These are phyloP conservation scores for Puccinia polysora DNA, from an alignment of 1,284 basidiomycete genomes.

Conservation along the genomic window DNA sequence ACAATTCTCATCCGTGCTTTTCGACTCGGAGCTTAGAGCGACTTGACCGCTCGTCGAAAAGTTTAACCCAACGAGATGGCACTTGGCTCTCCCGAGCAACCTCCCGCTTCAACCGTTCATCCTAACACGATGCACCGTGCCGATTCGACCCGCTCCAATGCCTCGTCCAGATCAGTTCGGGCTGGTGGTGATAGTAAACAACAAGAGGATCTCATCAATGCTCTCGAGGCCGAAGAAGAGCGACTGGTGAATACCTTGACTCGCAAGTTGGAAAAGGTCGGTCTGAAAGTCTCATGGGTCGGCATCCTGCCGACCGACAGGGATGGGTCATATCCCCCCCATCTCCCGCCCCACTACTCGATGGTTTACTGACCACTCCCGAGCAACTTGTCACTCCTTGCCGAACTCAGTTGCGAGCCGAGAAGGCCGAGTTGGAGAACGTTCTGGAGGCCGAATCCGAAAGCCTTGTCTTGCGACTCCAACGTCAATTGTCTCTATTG, in stretches of 20 bases:
- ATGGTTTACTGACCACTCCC: too few relatives aligned
- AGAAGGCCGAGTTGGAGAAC: constrained; percentile 75
- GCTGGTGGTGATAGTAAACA: constrained; percentile 51
- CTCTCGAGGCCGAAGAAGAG: constrained; percentile 79
- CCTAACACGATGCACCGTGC: constrained; percentile 20
- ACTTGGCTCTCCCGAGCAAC: constrained; percentile 9
- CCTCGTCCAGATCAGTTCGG: constrained; percentile 21
- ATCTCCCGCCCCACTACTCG: neutral
- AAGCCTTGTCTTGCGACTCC: constrained; percentile 68
- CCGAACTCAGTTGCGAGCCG: constrained; percentile 62
- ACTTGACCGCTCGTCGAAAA: too few relatives aligned
- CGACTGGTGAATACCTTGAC: constrained; percentile 73
- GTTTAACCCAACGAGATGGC: too few relatives aligned
- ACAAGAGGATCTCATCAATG: constrained; percentile 71
- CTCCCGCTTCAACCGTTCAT: constrained; percentile 7
- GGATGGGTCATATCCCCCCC: constrained; percentile 58
- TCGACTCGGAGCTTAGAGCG: too few relatives aligned
- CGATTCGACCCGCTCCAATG: constrained; percentile 34
- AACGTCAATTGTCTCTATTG: constrained; percentile 65
- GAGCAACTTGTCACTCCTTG: constrained; percentile 14
- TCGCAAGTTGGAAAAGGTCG: constrained; percentile 69
- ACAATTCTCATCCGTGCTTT: too few relatives aligned
- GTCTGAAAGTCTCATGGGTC: constrained; percentile 50
- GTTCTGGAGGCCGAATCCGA: constrained; percentile 72
- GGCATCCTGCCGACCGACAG: constrained; percentile 72